Evolutionary conservation across 306 rosid genomes (phyloP).

Genomic region (Cicer yamashitae): DNA sequence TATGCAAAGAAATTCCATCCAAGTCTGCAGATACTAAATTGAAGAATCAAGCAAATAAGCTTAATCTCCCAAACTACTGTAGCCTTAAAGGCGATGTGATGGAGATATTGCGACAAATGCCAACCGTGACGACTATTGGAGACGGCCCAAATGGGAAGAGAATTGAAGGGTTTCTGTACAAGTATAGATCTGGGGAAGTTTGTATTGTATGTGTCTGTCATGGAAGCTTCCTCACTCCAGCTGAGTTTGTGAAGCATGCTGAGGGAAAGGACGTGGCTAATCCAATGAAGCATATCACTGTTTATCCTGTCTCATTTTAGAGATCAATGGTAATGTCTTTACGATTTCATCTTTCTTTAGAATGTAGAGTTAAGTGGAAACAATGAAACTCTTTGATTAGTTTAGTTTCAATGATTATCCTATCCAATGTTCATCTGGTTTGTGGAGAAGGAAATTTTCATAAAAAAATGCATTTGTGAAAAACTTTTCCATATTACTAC

Average conservation of each 20-base stretch:
- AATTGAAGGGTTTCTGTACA: slow-evolving; percentile 68
- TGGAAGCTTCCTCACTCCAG: slow-evolving; percentile 66
- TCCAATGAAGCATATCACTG: slow-evolving; percentile 67
- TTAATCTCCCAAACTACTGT: slow-evolving; percentile 43
- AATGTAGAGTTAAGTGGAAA: slow-evolving; percentile 18
- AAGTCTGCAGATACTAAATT: slow-evolving; percentile 12
- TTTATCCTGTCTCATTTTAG: slow-evolving; percentile 47
- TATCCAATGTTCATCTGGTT: neutral
- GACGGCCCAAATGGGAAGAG: slow-evolving; percentile 67
- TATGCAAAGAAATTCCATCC: neutral
- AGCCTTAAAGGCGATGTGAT: slow-evolving; percentile 44
- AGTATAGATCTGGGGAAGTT: slow-evolving; percentile 58
- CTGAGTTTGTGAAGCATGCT: slow-evolving; percentile 69
- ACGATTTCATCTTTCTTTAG: slow-evolving; percentile 24
- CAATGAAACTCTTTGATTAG: slow-evolving; percentile 18
- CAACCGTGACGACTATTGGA: slow-evolving; percentile 61
- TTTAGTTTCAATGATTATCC: slow-evolving; percentile 16
- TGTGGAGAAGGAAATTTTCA: slow-evolving; percentile 11
- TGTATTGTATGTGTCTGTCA: slow-evolving; percentile 74
- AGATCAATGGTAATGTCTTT: slow-evolving; percentile 21
- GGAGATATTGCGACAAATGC: slow-evolving; percentile 60
- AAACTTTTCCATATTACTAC: neutral
- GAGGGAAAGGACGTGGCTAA: slow-evolving; percentile 61
- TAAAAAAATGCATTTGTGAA: neutral
- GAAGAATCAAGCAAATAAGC: slow-evolving; percentile 46